phyloP scores from a whole-genome alignment of 2,329 filamentous ascomycete species.

The Pezicula neosporulosa region DNA sequence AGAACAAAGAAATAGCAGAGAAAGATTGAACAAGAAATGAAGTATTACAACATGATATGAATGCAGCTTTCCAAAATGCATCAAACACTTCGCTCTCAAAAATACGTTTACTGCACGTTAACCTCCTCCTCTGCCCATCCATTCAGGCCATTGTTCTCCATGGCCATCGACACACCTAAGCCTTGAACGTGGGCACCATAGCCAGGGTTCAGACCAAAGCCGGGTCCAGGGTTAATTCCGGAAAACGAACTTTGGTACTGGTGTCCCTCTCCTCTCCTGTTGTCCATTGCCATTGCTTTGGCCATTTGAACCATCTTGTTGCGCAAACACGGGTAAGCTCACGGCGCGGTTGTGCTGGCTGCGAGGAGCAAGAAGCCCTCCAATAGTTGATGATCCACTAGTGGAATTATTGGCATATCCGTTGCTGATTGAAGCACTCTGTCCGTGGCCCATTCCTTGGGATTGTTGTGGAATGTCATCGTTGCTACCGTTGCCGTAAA shows the following conservation, averaged over 20 bases:
- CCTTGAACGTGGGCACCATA: conserved; percentile 30
- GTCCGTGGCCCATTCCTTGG: conserved; percentile 56
- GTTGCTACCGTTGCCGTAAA: conserved; percentile 66
- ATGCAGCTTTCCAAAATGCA: conserved; percentile 14
- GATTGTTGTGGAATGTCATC: conserved; percentile 60
- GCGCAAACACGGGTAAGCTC: conserved; percentile 73
- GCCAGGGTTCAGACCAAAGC: conserved; percentile 20
- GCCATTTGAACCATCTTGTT: conserved; percentile 52
- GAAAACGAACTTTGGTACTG: conserved; percentile 61
- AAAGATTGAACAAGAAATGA: conserved; percentile 1
- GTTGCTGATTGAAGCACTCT: conserved; percentile 59
- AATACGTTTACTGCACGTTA: conserved; percentile 20
- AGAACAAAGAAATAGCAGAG: neutral
- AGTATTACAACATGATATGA: conserved; percentile 12
- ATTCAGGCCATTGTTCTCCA: conserved; percentile 56
- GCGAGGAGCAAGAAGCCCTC: conserved; percentile 71
- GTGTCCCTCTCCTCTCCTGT: conserved; percentile 54
- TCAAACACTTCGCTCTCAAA: neutral
- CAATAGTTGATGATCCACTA: conserved; percentile 66
- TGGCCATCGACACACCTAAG: conserved; percentile 60
- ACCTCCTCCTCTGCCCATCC: conserved; percentile 61
- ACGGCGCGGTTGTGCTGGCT: conserved; percentile 68
- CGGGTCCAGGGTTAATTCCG: conserved; percentile 6
- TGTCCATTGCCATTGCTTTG: conserved; percentile 25
- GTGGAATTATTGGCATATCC: conserved; percentile 51